These are phyloP conservation scores for Stellera chamaejasme DNA, from an alignment of 345 rosid genomes.

Conservation along the genomic window DNA sequence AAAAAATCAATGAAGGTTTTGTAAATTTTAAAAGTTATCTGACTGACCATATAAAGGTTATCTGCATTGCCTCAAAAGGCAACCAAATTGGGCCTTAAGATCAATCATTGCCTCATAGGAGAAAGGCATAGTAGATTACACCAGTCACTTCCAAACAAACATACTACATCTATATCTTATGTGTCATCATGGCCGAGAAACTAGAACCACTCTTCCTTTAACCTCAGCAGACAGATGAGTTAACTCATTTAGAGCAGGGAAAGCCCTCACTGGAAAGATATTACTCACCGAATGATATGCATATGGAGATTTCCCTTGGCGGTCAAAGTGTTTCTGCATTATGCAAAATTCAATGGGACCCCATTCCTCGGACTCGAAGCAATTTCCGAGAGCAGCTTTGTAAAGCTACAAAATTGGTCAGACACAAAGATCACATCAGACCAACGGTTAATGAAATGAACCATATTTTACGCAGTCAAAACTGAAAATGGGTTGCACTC, in stretches of 20 bases:
- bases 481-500: background rate
- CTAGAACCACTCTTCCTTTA: too few species aligned
- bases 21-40: too few species aligned
- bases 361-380: conserved; percentile 86
- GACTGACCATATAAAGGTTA: too few species aligned
- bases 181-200: too few species aligned
- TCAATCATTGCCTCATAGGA: too few species aligned
- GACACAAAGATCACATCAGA: conserved; percentile 11
- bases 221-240: too few species aligned
- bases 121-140: too few species aligned
- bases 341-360: conserved; percentile 73
- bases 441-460: conserved; percentile 1
- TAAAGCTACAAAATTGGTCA: conserved; percentile 40
- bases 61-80: too few species aligned
- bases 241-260: background rate
- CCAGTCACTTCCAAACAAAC: too few species aligned
- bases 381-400: conserved; percentile 82
- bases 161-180: too few species aligned
- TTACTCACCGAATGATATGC: conserved; percentile 78
- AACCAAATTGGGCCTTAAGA: too few species aligned
- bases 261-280: conserved; percentile 1
- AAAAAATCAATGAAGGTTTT: too few species aligned
- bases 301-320: conserved; percentile 87
- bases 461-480: background rate
- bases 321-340: conserved; percentile 89